These are phyloP conservation scores for Babesia ovata DNA, from an alignment of 169 alveolate genomes.

Conservation along the genomic window DNA sequence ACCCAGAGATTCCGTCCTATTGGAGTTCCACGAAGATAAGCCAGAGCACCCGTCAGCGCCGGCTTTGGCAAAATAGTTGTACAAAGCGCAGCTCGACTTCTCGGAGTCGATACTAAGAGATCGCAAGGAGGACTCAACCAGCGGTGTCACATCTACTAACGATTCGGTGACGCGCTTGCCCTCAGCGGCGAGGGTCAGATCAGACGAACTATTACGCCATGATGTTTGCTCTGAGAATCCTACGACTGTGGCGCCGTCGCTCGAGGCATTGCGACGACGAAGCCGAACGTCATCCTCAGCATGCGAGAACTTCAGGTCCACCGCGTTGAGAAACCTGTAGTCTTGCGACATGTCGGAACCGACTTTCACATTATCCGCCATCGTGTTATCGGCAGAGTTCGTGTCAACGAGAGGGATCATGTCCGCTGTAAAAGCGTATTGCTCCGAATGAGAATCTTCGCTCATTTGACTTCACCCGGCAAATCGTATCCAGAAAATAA, in stretches of 20 bases:
- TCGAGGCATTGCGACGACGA: neutral
- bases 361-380: no score
- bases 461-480: no score
- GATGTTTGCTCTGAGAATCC: neutral
- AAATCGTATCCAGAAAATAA: no score
- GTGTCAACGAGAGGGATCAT: no score
- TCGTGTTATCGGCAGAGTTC: no score
- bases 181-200: neutral
- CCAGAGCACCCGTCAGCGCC: neutral
- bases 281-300: neutral
- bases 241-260: neutral
- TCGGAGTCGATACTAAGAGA: neutral
- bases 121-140: neutral
- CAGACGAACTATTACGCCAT: neutral
- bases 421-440: no score
- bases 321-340: neutral
- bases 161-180: neutral
- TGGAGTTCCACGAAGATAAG: neutral
- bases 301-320: conserved; percentile 13
- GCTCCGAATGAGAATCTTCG: no score
- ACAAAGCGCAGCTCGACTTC: neutral
- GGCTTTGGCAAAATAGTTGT: conserved; percentile 4
- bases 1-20: neutral
- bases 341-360: neutral
- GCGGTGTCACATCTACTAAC: neutral